Percentiles rank a stretch among this genome's conserved stretches.
Conservation (phyloP, 306 rosid genomes). For the barrel medic (Medicago truncatula) region MtrunA17r5.0-ANR NC_053043.1:8860001-8860500, state of each 20-base stretch:
- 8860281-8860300: not conserved
- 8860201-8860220: slow-evolving; percentile 18
- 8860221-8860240: slow-evolving; percentile 3
- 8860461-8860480: slow-evolving; percentile 34
- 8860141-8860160: slow-evolving; percentile 97
- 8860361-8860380: slow-evolving; percentile 32
- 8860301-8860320: not conserved
- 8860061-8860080: not conserved
- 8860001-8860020: slow-evolving; percentile 40
- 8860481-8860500: slow-evolving; percentile 49
- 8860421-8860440: too few relatives aligned
- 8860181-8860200: slow-evolving; percentile 93
- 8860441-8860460: not conserved
- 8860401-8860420: not conserved
- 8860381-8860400: slow-evolving; percentile 32
- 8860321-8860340: not conserved
- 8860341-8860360: slow-evolving; percentile 30
- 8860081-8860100: not conserved
- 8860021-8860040: slow-evolving; percentile 57
- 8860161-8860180: slow-evolving; percentile 86
- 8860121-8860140: slow-evolving; percentile 68
- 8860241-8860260: slow-evolving; percentile 6
- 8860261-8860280: not conserved
- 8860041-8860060: slow-evolving; percentile 43
- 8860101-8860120: not conserved